Conservation (phyloP, 805 yeast species). For the Pichia rugopelliculosa region DNA sequence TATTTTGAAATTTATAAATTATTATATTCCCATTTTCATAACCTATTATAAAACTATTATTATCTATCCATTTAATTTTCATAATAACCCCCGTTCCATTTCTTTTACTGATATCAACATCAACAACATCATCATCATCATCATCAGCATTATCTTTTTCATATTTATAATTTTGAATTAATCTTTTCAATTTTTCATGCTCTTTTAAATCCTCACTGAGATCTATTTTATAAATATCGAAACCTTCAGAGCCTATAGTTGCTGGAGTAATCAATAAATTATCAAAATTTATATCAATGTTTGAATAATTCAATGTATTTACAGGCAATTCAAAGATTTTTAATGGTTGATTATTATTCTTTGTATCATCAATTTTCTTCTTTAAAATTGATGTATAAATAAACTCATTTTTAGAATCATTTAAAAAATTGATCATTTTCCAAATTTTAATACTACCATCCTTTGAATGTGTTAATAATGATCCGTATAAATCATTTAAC, state of each 20-base stretch:
- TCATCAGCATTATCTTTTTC: background rate
- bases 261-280: conserved; percentile 48
- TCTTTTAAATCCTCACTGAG: background rate
- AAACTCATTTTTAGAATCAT: conserved; percentile 6
- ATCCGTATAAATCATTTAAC: conserved; percentile 28
- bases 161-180: conserved; percentile 15
- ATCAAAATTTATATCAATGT: conserved; percentile 37
- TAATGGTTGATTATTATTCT: conserved; percentile 1
- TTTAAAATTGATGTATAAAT: conserved; percentile 12
- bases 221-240: conserved; percentile 50
- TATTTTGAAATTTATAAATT: conserved; percentile 1
- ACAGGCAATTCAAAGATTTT: conserved; percentile 50
- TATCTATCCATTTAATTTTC: conserved; percentile 39
- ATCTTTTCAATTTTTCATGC: conserved; percentile 21
- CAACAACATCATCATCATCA: background rate
- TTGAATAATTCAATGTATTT: conserved; percentile 66
- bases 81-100: conserved; percentile 59
- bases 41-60: conserved; percentile 41
- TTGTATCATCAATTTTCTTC: conserved; percentile 9
- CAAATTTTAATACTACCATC: conserved; percentile 51
- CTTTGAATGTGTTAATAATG: conserved; percentile 55
- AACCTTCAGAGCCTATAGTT: conserved; percentile 51
- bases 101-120: conserved; percentile 4
- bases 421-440: conserved; percentile 26
- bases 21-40: conserved; percentile 60